Evolutionary conservation across 176 grass and related monocot species (phyloP).

Genomic region (Zea luxurians): DNA sequence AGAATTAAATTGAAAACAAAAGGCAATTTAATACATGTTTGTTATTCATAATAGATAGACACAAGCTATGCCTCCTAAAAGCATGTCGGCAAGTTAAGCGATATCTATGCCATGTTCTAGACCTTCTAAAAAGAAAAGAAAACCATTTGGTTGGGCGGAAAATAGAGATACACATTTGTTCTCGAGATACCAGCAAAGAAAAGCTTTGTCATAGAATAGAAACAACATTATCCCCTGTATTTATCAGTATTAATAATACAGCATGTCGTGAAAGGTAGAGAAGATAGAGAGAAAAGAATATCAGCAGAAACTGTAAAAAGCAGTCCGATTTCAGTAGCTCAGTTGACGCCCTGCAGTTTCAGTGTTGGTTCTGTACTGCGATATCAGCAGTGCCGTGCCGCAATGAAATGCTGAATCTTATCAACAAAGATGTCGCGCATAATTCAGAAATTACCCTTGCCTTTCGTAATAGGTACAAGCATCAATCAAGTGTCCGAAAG

Average conservation of each 20-base stretch:
- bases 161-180: not conserved
- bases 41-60: not conserved
- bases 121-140: not conserved
- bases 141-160: not conserved
- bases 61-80: not conserved
- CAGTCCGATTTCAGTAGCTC: too few relatives aligned
- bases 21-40: not conserved
- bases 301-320: not conserved
- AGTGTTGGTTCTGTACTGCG: not conserved
- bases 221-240: too few relatives aligned
- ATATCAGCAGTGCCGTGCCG: not conserved
- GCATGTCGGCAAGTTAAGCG: not conserved
- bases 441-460: too few relatives aligned
- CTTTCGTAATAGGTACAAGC: too few relatives aligned
- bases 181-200: not conserved
- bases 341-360: too few relatives aligned
- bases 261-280: not conserved
- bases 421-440: not conserved
- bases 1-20: not conserved
- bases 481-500: conserved; percentile 13
- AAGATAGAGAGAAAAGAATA: not conserved
- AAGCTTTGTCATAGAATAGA: not conserved
- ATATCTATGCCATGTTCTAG: not conserved
- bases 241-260: not conserved
- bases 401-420: not conserved